Evolutionary conservation across 495 filamentous ascomycete species (phyloP), one percentile per base, ranked within the genome.

Genomic region (Copromyces sp.): DNA sequence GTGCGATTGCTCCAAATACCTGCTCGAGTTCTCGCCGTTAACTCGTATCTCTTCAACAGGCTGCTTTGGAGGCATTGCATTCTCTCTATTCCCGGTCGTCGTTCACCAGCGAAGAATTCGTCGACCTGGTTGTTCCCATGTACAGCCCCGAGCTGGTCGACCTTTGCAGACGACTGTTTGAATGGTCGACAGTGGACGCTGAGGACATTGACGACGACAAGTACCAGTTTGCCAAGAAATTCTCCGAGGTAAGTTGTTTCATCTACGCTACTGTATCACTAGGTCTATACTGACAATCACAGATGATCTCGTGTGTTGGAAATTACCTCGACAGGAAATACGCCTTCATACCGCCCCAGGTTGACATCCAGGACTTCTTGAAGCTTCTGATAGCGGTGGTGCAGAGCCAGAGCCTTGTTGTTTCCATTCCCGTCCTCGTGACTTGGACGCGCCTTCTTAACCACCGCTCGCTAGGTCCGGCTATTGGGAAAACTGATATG

Each of bases 341-440:
- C 44, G 85, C 87, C 37, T 79, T 89, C 41, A 82, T 88, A 68
- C 89, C 87, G 37, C 79, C 80, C 16, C 79, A 80, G 29, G 74
- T 78, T 41, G 90, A 95, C 80, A 82, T 95, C 16, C 86, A 88
- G n/a, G 88, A 87, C 38, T 92, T 97, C 77, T 85, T 98, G 75
- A 87, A 91, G 42, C 87, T 99, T 68, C 86, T 97, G 75, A 87
- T 95, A 76, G 84, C 84, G 61, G 89, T 98, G 75, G 86, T 94
- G 71, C 92, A 91, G 69, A 93, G 92, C 82, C 89, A 90, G 76
- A 98, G 95, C 80, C 86, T 99, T 20, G 90, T 93, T 12, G 91
- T 98, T 8, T 97, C 95, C 9, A 97, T 98, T 72, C 94, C 96
- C 6, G 89, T 93, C 40, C 82, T 99, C n/a, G 92, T 95, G 77